Evolutionary conservation across 75 land plant genomes (phyloP).

Genomic region (Cunninghamia lanceolata): DNA sequence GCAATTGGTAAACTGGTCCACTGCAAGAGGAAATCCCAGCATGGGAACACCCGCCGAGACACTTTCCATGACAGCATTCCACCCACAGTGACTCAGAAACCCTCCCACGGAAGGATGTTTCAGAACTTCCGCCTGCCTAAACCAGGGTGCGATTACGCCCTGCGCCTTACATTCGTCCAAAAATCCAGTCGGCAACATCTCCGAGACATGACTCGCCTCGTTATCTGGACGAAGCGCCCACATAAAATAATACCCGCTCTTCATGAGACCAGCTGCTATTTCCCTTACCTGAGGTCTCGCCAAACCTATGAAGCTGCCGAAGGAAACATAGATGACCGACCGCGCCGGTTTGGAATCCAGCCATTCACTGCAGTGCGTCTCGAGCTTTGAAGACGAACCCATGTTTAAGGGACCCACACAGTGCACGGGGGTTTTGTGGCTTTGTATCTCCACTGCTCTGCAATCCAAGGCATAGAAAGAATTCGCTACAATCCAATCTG

Average conservation of each 20-base stretch:
- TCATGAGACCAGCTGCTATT: conserved; percentile 17
- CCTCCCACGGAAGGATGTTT: conserved; percentile 17
- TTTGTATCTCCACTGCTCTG: background rate
- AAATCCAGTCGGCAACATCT: background rate
- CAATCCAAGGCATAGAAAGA: background rate
- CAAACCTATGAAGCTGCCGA: conserved; percentile 13
- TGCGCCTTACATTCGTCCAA: background rate
- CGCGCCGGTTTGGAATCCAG: conserved; percentile 11
- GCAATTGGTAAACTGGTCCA: conserved; percentile 17
- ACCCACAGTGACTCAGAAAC: conserved; percentile 10
- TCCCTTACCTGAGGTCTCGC: conserved; percentile 20
- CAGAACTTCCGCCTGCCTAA: conserved; percentile 9
- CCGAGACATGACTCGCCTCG: background rate
- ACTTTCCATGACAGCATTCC: conserved; percentile 21
- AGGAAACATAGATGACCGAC: conserved; percentile 23
- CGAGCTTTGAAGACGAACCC: background rate
- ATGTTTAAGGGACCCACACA: background rate
- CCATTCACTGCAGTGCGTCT: conserved; percentile 5
- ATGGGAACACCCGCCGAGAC: conserved; percentile 15
- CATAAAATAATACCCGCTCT: conserved; percentile 8
- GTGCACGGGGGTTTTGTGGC: background rate
- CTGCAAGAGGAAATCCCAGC: conserved; percentile 17
- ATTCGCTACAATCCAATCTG: conserved; percentile 4
- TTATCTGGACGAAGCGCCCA: conserved; percentile 23
- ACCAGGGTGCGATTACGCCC: conserved; percentile 11